Evolutionary conservation across 139 green algal species (phyloP).

Genomic region (Chlorokybus atmophyticus): DNA sequence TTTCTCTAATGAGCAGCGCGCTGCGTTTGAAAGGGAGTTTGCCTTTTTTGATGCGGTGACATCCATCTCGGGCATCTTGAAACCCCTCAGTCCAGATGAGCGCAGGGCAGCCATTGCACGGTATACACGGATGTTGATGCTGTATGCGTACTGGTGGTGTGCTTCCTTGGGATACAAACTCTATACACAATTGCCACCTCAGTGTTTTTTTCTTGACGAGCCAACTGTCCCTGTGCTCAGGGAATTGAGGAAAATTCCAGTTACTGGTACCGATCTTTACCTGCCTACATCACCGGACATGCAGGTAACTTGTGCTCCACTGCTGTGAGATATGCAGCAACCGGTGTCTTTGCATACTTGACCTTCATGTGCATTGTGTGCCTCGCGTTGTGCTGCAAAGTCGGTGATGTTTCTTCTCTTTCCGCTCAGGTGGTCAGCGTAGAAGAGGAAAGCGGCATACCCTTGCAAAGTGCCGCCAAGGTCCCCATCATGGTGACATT

Average conservation of each 20-base stretch:
- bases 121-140: conserved; percentile 5
- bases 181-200: too few species aligned
- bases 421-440: conserved; percentile 40
- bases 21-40: conserved; percentile 31
- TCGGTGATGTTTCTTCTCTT: too few species aligned
- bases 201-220: too few species aligned
- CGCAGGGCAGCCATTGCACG: conserved; percentile 26
- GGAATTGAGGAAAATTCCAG: conserved; percentile 35
- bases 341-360: too few species aligned
- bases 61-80: conserved; percentile 29
- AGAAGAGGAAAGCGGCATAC: conserved; percentile 35
- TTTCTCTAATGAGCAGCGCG: conserved; percentile 12
- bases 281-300: conserved; percentile 69
- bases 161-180: not conserved
- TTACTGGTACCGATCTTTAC: conserved; percentile 61
- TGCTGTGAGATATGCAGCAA: too few species aligned
- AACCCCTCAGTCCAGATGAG: conserved; percentile 31
- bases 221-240: conserved; percentile 33
- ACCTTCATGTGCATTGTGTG: too few species aligned
- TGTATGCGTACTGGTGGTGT: not conserved
- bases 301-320: too few species aligned
- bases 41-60: conserved; percentile 35
- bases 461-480: conserved; percentile 77
- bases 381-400: too few species aligned
- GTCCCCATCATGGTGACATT: conserved; percentile 85